These are phyloP conservation scores for Aspergillus hiratsukae DNA, from an alignment of 2,329 filamentous ascomycete species.

Conservation along the genomic window DNA sequence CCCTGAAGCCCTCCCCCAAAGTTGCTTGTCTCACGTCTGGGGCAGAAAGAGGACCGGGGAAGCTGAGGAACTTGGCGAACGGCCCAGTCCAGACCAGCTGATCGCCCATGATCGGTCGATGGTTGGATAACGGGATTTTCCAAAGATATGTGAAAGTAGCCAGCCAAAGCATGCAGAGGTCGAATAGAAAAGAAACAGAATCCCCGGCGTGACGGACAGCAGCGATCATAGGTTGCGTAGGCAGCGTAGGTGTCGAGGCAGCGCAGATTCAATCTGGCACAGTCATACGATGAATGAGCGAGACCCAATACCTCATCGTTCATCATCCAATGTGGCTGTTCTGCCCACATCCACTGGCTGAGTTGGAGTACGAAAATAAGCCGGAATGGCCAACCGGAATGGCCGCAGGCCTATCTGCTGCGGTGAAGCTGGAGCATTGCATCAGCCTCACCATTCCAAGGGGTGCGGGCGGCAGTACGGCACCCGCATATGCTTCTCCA, in stretches of 20 bases:
- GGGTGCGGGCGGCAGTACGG: not conserved
- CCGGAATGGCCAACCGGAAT: constrained; percentile 6
- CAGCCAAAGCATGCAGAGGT: constrained; percentile 6
- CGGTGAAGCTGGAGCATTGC: constrained; percentile 5
- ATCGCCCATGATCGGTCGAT: constrained; percentile 12
- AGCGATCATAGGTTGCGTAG: constrained; percentile 12
- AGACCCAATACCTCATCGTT: constrained; percentile 21
- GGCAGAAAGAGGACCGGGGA: constrained; percentile 17
- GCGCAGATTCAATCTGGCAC: constrained; percentile 2
- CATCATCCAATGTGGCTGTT: constrained; percentile 9
- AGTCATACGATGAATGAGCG: constrained; percentile 20
- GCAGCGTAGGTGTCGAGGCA: constrained; percentile 1
- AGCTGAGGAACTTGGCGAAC: constrained; percentile 10
- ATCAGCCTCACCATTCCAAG: constrained; percentile 16
- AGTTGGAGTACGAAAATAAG: constrained; percentile 19
- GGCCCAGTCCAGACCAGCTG: constrained; percentile 19
- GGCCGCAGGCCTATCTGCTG: constrained; percentile 2
- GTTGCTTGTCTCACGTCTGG: not conserved
- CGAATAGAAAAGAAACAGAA: constrained; percentile 12
- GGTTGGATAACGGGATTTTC: constrained; percentile 11
- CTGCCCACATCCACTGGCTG: constrained; percentile 8
- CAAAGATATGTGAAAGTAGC: constrained; percentile 6
- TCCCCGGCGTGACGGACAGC: constrained; percentile 8
- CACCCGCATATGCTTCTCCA: not conserved
- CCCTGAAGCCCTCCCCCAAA: not conserved